phyloP scores from a whole-genome alignment of 2,329 filamentous ascomycete genomes.

The Trichoderma koningii region DNA sequence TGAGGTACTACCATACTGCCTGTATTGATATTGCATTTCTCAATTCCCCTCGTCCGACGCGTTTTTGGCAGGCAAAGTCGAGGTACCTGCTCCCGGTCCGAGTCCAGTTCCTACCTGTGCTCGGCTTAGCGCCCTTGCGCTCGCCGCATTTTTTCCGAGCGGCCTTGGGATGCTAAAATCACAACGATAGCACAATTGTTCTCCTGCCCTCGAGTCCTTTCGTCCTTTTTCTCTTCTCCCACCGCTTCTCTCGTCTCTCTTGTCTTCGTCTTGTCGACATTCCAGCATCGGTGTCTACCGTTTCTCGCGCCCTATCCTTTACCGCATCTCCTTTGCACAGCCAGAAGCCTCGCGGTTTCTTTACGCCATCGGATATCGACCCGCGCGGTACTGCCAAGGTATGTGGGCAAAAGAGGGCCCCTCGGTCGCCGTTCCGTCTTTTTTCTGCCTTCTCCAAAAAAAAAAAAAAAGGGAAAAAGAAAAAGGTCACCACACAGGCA shows the following conservation, averaged over 20 bases:
- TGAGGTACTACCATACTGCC: too few species aligned
- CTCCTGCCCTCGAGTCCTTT: constrained; percentile 5
- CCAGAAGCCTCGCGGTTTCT: not conserved
- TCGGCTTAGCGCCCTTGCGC: constrained; percentile 26
- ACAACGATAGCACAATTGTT: not conserved
- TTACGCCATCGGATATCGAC: not conserved
- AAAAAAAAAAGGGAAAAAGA: not conserved
- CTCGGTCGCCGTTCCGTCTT: constrained; percentile 17
- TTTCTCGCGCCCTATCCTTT: not conserved
- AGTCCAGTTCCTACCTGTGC: constrained; percentile 22
- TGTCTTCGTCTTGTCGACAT: not conserved
- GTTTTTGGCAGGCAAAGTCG: not conserved
- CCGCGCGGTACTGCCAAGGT: constrained; percentile 8
- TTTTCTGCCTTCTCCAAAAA: constrained; percentile 17
- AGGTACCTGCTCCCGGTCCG: constrained; percentile 13
- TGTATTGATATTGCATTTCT: too few species aligned
- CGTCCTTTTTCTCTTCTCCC: not conserved
- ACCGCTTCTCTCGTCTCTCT: not conserved
- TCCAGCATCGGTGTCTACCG: not conserved
- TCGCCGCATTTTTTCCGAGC: constrained; percentile 25
- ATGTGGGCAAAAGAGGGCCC: constrained; percentile 24
- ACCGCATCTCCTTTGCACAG: not conserved
- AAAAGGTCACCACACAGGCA: constrained; percentile 7
- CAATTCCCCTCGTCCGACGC: constrained; percentile 9
- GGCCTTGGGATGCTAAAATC: not conserved